These are phyloP conservation scores for Penicillium argentinense DNA, from an alignment of 495 filamentous ascomycete species.

Conservation along the genomic window DNA sequence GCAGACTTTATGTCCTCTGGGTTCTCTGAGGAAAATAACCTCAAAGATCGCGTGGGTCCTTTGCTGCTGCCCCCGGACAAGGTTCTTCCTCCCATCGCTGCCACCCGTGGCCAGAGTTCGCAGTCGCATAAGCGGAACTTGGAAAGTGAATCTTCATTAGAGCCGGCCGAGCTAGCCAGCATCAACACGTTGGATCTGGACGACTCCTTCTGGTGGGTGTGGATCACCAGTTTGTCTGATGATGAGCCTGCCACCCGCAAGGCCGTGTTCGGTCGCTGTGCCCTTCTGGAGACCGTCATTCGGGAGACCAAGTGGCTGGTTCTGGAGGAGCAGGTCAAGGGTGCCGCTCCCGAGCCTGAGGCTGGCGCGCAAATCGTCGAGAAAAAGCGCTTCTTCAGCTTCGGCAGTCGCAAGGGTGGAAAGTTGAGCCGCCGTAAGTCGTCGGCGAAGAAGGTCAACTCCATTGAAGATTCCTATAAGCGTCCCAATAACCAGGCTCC, in stretches of 20 bases:
- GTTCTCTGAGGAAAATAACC: constrained; percentile 71
- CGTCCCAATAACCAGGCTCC: constrained; percentile 47
- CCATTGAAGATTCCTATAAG: constrained; percentile 53
- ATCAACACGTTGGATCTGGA: constrained; percentile 85
- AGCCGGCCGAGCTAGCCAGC: constrained; percentile 92
- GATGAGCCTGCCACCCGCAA: constrained; percentile 86
- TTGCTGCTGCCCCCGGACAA: constrained; percentile 88
- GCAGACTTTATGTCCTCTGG: constrained; percentile 94
- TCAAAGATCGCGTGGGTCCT: constrained; percentile 50
- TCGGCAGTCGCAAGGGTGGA: constrained; percentile 64
- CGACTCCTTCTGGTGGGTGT: constrained; percentile 99
- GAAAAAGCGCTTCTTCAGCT: constrained; percentile 89
- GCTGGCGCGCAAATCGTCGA: constrained; percentile 86
- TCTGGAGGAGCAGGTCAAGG: constrained; percentile 94
- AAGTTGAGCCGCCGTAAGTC: constrained; percentile 69
- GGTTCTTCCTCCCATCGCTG: constrained; percentile 76
- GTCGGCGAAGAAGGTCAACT: constrained; percentile 49
- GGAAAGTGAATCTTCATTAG: constrained; percentile 63
- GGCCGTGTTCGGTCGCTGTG: constrained; percentile 90
- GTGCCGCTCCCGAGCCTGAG: constrained; percentile 82
- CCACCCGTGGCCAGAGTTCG: constrained; percentile 73
- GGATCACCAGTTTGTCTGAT: constrained; percentile 93
- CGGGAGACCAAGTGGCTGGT: constrained; percentile 83
- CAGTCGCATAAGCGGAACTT: constrained; percentile 77
- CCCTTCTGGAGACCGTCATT: constrained; percentile 85